These are phyloP conservation scores for Aphanoascus verrucosus DNA, from an alignment of 2,329 filamentous ascomycete genomes.

Conservation along the genomic window DNA sequence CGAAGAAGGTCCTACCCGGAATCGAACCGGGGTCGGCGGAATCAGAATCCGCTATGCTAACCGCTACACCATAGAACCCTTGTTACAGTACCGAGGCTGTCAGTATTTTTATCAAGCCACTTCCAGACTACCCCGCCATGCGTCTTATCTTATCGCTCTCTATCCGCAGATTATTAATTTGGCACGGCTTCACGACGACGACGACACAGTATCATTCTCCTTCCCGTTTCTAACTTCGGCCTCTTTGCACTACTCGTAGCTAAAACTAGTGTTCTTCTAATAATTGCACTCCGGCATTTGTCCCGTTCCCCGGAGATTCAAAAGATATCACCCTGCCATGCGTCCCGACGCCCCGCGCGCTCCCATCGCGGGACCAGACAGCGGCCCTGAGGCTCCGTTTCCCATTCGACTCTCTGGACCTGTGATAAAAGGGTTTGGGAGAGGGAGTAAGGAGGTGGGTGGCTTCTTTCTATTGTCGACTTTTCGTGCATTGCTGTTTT, in stretches of 20 bases:
- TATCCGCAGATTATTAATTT: no score
- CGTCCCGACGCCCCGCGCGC: conserved; percentile 49
- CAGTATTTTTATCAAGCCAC: not conserved
- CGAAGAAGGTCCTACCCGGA: conserved; percentile 8
- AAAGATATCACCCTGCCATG: conserved; percentile 24
- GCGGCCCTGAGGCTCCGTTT: conserved; percentile 65
- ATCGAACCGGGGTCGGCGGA: conserved; percentile 11
- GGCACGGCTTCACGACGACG: not conserved
- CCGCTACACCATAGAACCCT: conserved; percentile 11
- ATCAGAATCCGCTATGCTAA: conserved; percentile 10
- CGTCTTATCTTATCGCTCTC: not conserved
- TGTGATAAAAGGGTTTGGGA: conserved; percentile 85
- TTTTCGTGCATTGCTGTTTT: not conserved
- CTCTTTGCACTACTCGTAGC: no score
- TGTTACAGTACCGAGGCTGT: not conserved
- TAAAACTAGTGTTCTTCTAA: no score
- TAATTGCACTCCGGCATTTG: no score
- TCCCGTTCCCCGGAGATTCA: not conserved
- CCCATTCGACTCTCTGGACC: conserved; percentile 74
- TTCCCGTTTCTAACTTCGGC: not conserved
- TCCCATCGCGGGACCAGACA: conserved; percentile 59
- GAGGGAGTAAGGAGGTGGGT: conserved; percentile 76
- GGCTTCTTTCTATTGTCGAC: not conserved
- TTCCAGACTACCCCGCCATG: no score
- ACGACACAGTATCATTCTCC: not conserved